phyloP scores from a whole-genome alignment of 192 early-diverging fungal genomes.

The Thamnidium elegans region DNA sequence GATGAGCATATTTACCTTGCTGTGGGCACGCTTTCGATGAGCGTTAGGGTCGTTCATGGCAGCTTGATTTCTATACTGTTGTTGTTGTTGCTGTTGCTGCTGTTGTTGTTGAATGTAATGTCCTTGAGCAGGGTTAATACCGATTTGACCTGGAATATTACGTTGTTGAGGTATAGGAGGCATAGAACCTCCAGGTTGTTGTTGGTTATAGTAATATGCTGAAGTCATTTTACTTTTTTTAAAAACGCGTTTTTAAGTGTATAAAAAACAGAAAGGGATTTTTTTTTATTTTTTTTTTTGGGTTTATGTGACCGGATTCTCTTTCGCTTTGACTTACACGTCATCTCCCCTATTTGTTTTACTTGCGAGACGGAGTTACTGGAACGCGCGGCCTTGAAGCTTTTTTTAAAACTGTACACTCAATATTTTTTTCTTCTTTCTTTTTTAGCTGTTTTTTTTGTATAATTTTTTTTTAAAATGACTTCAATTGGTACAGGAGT shows the following conservation, averaged over 20 bases:
- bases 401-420: neutral
- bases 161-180: constrained; percentile 1
- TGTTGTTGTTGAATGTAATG: constrained; percentile 14
- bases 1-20: constrained; percentile 15
- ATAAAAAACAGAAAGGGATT: too few relatives aligned
- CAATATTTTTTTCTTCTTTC: neutral
- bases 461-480: constrained; percentile 40
- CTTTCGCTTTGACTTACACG: too few relatives aligned
- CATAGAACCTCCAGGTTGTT: neutral
- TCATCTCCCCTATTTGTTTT: too few relatives aligned
- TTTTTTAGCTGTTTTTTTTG: neutral
- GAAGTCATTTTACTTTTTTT: neutral
- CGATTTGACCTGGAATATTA: constrained; percentile 7
- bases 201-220: constrained; percentile 23
- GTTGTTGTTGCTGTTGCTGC: constrained; percentile 4
- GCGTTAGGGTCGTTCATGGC: constrained; percentile 7
- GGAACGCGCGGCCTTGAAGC: constrained; percentile 15
- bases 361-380: too few relatives aligned
- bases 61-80: neutral
- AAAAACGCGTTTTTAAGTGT: too few relatives aligned
- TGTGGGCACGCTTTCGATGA: constrained; percentile 16
- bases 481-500: constrained; percentile 91
- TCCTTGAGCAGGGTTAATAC: neutral
- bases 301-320: too few relatives aligned
- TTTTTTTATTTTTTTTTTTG: too few relatives aligned